Evolutionary conservation across 2,329 filamentous ascomycete genomes (phyloP).

Genomic region (Arthrobotrys musiformis): DNA sequence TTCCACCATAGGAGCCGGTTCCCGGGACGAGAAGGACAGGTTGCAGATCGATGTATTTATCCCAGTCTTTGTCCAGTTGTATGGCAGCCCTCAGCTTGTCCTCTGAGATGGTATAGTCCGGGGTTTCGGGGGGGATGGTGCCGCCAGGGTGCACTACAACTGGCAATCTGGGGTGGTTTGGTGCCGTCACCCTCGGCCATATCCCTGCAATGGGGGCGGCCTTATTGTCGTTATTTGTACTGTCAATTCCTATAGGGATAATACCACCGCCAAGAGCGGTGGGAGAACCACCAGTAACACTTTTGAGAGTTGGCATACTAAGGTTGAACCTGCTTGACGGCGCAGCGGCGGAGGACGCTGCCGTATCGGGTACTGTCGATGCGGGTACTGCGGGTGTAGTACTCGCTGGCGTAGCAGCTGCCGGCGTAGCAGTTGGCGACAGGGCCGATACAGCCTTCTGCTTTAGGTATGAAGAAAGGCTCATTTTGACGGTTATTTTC

Average conservation of each 20-base stretch:
- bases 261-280: slow-evolving; percentile 38
- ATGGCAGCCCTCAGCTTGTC: slow-evolving; percentile 66
- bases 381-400: neutral
- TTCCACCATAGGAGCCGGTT: slow-evolving; percentile 66
- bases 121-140: slow-evolving; percentile 62
- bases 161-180: slow-evolving; percentile 23
- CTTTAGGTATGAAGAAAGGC: slow-evolving; percentile 20
- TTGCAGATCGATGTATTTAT: slow-evolving; percentile 65
- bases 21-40: slow-evolving; percentile 69
- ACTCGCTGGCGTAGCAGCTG: neutral
- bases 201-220: slow-evolving; percentile 57
- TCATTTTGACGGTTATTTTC: slow-evolving; percentile 22
- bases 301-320: slow-evolving; percentile 29
- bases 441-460: slow-evolving; percentile 51
- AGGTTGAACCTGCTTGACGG: slow-evolving; percentile 18
- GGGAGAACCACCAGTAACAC: slow-evolving; percentile 51
- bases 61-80: slow-evolving; percentile 65
- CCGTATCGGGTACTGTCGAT: slow-evolving; percentile 2
- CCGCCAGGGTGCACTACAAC: slow-evolving; percentile 6
- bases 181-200: slow-evolving; percentile 62
- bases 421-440: slow-evolving; percentile 58
- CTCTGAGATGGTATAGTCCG: slow-evolving; percentile 67
- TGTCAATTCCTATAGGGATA: slow-evolving; percentile 26
- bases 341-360: slow-evolving; percentile 2
- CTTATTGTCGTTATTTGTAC: slow-evolving; percentile 39